Conservation (phyloP, 2,329 filamentous ascomycete genomes). For the Alternaria longipes region DNA sequence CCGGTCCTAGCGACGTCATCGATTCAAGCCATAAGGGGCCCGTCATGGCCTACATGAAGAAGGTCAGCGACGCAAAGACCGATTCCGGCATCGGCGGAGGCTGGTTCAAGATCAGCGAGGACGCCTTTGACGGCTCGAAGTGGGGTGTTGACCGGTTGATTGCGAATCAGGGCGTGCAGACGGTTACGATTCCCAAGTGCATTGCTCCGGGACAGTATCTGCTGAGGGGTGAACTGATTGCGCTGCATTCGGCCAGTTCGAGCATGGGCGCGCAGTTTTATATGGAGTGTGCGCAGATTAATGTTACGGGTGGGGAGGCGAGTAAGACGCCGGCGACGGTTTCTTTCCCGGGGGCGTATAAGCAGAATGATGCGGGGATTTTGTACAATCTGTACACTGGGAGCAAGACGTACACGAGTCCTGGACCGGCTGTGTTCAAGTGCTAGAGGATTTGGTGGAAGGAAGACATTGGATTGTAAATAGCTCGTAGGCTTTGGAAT, state of each 20-base stretch:
- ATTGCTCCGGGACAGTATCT: slow-evolving; percentile 54
- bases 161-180: slow-evolving; percentile 56
- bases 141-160: slow-evolving; percentile 50
- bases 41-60: slow-evolving; percentile 66
- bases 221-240: slow-evolving; percentile 56
- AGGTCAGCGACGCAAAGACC: slow-evolving; percentile 59
- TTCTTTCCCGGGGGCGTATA: slow-evolving; percentile 47
- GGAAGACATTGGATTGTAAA: no score
- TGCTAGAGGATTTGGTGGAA: slow-evolving; percentile 48
- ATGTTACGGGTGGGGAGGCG: slow-evolving; percentile 38
- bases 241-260: slow-evolving; percentile 46
- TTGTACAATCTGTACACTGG: slow-evolving; percentile 43
- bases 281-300: slow-evolving; percentile 49
- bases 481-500: accelerated
- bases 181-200: slow-evolving; percentile 48
- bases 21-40: slow-evolving; percentile 66
- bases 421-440: slow-evolving; percentile 60
- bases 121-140: slow-evolving; percentile 48
- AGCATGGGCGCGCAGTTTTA: slow-evolving; percentile 56
- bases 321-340: slow-evolving; percentile 41
- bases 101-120: slow-evolving; percentile 37
- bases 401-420: slow-evolving; percentile 56
- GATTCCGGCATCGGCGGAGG: slow-evolving; percentile 40
- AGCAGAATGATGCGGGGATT: slow-evolving; percentile 42
- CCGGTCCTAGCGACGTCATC: slow-evolving; percentile 62